These are phyloP conservation scores for Kalaharituber pfeilii DNA, from an alignment of 2,329 filamentous ascomycete species.

Conservation along the genomic window DNA sequence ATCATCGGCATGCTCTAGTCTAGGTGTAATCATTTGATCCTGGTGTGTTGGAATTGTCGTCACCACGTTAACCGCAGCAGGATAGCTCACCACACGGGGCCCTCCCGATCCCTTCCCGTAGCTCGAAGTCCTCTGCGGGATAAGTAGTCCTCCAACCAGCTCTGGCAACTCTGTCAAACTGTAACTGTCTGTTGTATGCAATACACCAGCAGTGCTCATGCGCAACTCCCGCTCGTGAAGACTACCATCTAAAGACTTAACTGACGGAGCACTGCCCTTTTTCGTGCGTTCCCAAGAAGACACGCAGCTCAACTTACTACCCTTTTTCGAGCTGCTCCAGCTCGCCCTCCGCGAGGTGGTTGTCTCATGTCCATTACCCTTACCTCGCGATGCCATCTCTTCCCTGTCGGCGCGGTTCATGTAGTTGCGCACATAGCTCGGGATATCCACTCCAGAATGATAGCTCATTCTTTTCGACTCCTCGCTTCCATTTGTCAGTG, in stretches of 20 bases:
- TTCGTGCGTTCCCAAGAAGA: constrained; percentile 18
- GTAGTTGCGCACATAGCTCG: constrained; percentile 22
- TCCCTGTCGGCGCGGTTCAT: constrained; percentile 18
- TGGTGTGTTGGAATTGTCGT: constrained; percentile 15
- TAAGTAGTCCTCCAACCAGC: constrained; percentile 15
- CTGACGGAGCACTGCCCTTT: constrained; percentile 12
- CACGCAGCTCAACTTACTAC: constrained; percentile 13
- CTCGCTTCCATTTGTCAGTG: constrained; percentile 35
- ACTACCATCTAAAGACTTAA: constrained; percentile 10
- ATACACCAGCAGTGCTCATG: constrained; percentile 14
- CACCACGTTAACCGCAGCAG: constrained; percentile 17
- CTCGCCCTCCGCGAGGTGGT: background rate
- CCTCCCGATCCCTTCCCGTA: constrained; percentile 6
- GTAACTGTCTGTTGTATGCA: constrained; percentile 13
- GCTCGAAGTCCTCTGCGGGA: constrained; percentile 15
- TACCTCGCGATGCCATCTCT: constrained; percentile 7
- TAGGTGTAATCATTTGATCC: constrained; percentile 16
- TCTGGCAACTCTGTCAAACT: constrained; percentile 13
- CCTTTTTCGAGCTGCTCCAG: background rate
- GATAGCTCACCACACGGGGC: constrained; percentile 8
- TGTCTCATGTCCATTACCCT: background rate
- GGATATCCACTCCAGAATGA: constrained; percentile 21
- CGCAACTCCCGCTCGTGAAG: constrained; percentile 15
- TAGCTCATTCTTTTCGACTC: constrained; percentile 14
- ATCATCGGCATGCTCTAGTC: too few relatives aligned